Base-by-base conservation (phyloP, 2,329 filamentous ascomycete genomes). In the Aspergillus spinulosporus region DNA sequence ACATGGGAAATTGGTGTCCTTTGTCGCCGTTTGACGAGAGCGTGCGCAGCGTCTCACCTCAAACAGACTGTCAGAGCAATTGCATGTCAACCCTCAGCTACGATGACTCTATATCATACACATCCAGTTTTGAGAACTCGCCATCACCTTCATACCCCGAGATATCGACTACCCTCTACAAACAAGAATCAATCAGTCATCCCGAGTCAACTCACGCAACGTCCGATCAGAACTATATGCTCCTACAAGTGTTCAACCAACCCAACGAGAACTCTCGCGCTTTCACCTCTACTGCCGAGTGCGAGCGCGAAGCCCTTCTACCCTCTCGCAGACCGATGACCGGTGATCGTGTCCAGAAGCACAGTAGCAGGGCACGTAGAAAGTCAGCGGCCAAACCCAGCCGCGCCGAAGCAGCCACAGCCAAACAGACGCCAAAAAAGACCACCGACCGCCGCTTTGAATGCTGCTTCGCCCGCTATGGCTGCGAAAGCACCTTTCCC, bases 381-480 rank as follows among this genome's bases (percentile, higher is more conserved):
- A 53, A 53, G 45, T 36, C 39, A n/a, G 9, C 55, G 7, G 11
- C 48, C 15, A 61, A 58, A 34, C 3, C 39, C 28, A 60, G 56
- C 4, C 47, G 57, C 34, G 43, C 61, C 7, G 9, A 49, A 48
- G 21, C 61, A 45, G 36, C 44, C 37, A 14, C 54, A 49, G 28
- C 28, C 21, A 56, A 61, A 52, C 12, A 45, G 37, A 39, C 40
- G 42, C 14, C 49, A 46, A 54, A 53, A 32, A 57, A 54, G 52
- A 31, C 40, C 2, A 54, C 54, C 2, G 55, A 58, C 37, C 55
- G 50, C 11, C 45, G 62, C 3, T 94, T 93, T 67, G 79, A 81
- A 26, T 97, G 93, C 72, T 85, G 90, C 55, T 92, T 97, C 70
- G 78, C 83, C 31, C 86, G 84, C 54, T 94, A 92, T 55, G 89